Conservation (phyloP, 2,329 filamentous ascomycete species). For the Diatrype stigma region DNA sequence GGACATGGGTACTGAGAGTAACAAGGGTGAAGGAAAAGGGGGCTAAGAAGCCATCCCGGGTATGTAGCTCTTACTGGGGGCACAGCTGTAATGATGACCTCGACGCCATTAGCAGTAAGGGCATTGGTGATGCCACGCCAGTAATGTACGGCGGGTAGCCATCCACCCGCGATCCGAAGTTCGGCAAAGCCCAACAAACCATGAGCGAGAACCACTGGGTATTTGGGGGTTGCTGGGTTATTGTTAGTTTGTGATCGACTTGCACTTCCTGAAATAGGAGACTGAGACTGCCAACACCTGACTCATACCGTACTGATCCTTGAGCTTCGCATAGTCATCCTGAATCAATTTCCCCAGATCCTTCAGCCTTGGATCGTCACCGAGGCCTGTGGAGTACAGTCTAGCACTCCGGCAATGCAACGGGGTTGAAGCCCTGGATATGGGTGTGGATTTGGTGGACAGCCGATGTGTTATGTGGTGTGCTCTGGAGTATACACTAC, state of each 20-base stretch:
- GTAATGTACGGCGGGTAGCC: slow-evolving; percentile 55
- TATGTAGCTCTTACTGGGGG: slow-evolving; percentile 40
- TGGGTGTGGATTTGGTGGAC: background rate
- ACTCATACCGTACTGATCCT: slow-evolving; percentile 39
- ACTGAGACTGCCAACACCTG: background rate
- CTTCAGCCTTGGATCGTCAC: slow-evolving; percentile 35
- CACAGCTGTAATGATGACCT: slow-evolving; percentile 58
- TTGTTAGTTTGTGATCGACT: slow-evolving; percentile 7
- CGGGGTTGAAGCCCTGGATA: background rate
- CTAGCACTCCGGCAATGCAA: background rate
- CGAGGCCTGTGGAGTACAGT: slow-evolving; percentile 12
- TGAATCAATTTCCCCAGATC: slow-evolving; percentile 39
- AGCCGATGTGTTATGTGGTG: background rate
- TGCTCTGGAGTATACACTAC: background rate
- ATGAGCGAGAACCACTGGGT: slow-evolving; percentile 62
- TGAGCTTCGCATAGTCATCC: slow-evolving; percentile 43
- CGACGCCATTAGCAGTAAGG: slow-evolving; percentile 46
- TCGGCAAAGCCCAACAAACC: slow-evolving; percentile 62
- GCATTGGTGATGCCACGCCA: slow-evolving; percentile 62
- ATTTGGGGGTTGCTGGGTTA: slow-evolving; percentile 46
- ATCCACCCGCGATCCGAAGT: slow-evolving; percentile 43
- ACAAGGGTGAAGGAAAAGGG: too few relatives aligned
- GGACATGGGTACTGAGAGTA: too few relatives aligned
- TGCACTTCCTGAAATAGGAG: background rate
- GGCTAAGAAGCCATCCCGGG: too few relatives aligned